Base-by-base conservation (phyloP, 257 asterid genomes). In the Scutellaria barbata region DNA sequence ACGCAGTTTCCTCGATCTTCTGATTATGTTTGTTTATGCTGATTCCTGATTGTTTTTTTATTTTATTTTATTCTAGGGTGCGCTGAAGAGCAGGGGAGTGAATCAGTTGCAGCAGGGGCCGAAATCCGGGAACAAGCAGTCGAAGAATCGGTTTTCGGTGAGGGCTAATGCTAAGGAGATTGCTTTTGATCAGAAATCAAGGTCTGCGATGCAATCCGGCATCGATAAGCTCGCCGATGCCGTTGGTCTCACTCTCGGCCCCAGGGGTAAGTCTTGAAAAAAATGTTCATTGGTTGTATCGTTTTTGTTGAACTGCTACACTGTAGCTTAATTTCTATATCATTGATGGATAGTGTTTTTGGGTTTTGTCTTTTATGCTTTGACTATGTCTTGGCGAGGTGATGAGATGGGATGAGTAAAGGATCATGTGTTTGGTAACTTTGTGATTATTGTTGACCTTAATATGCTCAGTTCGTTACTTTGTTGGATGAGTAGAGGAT, bases 171-270 rank as follows among this genome's bases (percentile, higher is more conserved):
- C 98, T 43, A 94, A 91, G 87, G 98, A 94, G 17, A 94, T 94
- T 70, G 96, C 97, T 0, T 94, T 94, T 79, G 99, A 88, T 82
- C 99, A 94, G 84, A 74, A 81, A 39, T 88, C 97, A 8, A 87
- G 97, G 86, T 54, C 83, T 64, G 96, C 99, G 20, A 89, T 91
- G 84, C 97, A 94, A 77, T 71, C 90, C 25, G 97, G 99, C 1
- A 94, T 94, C 3, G 97, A 91, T 72, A 94, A 94, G 83, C 92
- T 94, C 10, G 95, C 97, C 20, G 95, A 91, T 80, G 92, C 89
- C 10, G 97, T 94, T 47, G 99, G 95, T 9, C 92, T 94, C 46
- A 91, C 99, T 56, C 95, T 94, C 60, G 98, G 98, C 17, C 99
- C 97, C 22, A 88, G 99, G 76, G 98, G 99, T 94, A 79, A 76